Percentiles rank a stretch among this genome's conserved stretches.
Conservation (phyloP, 805 yeast genomes). For the Metschnikowia gelsemii region DNA sequence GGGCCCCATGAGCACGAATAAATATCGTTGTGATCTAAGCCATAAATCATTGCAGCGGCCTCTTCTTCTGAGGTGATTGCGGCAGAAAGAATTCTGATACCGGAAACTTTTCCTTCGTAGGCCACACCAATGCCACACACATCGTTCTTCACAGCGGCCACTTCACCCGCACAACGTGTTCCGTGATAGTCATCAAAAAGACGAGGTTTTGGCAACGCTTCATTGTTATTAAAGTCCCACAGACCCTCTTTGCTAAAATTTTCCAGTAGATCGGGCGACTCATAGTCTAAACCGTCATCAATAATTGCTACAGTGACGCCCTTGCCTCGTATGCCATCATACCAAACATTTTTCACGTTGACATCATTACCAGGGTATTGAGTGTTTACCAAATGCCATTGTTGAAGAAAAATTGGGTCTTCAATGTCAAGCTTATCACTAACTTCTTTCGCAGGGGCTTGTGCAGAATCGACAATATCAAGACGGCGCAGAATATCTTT, state of each 20-base stretch:
- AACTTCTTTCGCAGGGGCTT: slow-evolving; percentile 46
- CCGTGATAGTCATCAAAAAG: slow-evolving; percentile 88
- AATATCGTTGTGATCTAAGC: slow-evolving; percentile 80
- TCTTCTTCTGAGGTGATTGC: slow-evolving; percentile 81
- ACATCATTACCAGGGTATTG: slow-evolving; percentile 77
- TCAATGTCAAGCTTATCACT: slow-evolving; percentile 55
- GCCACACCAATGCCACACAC: slow-evolving; percentile 98
- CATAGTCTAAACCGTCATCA: slow-evolving; percentile 92
- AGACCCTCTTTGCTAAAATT: slow-evolving; percentile 79
- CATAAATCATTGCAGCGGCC: slow-evolving; percentile 83
- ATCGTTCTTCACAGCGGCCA: slow-evolving; percentile 84
- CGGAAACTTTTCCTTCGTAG: slow-evolving; percentile 78
- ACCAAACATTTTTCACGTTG: slow-evolving; percentile 85
- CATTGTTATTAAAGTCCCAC: slow-evolving; percentile 87
- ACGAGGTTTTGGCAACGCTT: slow-evolving; percentile 74
- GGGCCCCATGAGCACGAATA: slow-evolving; percentile 99
- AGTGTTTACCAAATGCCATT: slow-evolving; percentile 91
- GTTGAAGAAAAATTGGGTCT: slow-evolving; percentile 81
- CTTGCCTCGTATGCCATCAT: slow-evolving; percentile 71
- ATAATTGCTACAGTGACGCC: slow-evolving; percentile 85
- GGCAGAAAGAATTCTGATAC: slow-evolving; percentile 85
- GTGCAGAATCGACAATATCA: slow-evolving; percentile 51
- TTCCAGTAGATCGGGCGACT: slow-evolving; percentile 65
- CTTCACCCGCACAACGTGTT: slow-evolving; percentile 96
- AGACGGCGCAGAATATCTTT: slow-evolving; percentile 7